Percentiles rank a stretch among this genome's conserved stretches.
phyloP scores from a whole-genome alignment of 768 basidiomycete genomes.

The Amanita polypyramis region DNA sequence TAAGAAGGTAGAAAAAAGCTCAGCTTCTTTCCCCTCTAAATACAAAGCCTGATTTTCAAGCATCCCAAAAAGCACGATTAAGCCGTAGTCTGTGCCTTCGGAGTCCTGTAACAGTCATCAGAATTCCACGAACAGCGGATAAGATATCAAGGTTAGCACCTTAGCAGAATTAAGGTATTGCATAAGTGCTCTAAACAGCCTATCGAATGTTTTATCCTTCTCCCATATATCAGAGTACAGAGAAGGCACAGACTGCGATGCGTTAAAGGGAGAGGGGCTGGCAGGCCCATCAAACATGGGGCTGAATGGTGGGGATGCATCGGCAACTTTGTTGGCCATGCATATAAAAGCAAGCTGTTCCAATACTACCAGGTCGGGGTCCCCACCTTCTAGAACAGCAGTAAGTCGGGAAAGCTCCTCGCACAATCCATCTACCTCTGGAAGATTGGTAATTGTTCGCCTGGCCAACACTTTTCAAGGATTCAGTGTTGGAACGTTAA shows the following conservation, averaged over 20 bases:
- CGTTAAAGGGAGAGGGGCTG: constrained; percentile 48
- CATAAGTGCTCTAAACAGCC: constrained; percentile 55
- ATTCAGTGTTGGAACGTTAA: constrained; percentile 9
- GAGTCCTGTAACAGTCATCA: constrained; percentile 33
- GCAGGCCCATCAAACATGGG: constrained; percentile 38
- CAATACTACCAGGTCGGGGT: constrained; percentile 42
- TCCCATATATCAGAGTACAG: constrained; percentile 60
- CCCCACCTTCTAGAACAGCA: constrained; percentile 38
- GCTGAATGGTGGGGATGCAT: constrained; percentile 45
- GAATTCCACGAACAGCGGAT: background rate
- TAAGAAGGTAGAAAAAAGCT: constrained; percentile 63
- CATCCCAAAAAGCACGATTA: constrained; percentile 79
- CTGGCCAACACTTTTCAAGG: constrained; percentile 34
- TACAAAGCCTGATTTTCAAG: constrained; percentile 62
- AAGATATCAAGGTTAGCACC: constrained; percentile 30
- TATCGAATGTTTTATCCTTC: constrained; percentile 58
- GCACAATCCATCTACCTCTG: constrained; percentile 35
- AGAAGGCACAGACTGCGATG: constrained; percentile 29
- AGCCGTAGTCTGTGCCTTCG: constrained; percentile 62
- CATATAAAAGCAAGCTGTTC: constrained; percentile 61
- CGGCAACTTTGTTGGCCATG: constrained; percentile 42
- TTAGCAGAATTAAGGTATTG: constrained; percentile 50
- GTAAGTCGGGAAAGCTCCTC: constrained; percentile 29
- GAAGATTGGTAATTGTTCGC: constrained; percentile 31
- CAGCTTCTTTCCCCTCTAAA: constrained; percentile 73